Base-by-base conservation (phyloP, 23 red algal species). In the Gracilaria vermiculophylla region DNA sequence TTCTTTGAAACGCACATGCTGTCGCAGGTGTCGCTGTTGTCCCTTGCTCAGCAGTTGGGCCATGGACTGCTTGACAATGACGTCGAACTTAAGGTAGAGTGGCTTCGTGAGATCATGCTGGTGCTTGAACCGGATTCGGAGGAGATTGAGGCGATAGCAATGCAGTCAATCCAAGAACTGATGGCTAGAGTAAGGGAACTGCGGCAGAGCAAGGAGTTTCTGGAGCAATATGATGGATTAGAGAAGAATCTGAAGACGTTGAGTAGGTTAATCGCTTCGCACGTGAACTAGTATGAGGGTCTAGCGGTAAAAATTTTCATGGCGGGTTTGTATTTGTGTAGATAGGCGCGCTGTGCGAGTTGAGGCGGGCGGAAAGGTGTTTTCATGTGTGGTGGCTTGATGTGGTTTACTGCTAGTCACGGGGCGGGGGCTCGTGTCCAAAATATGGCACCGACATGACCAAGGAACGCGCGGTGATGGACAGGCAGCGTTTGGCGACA, bases 211-310 rank as follows among this genome's bases (percentile, higher is more conserved):
- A 70, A 54, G 32, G 87, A 80, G 62, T 54, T 81, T 66, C 52
- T 88, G 69, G 69, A 48, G 16, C 69, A 88, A 41, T 66, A 78
- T 51, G 69, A 76, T 62, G 84, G 84, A 28, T 47, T 88, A 27
- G 84, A 88, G 54, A 88, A 78, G 84, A 88, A 76, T 17, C 64
- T 88, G 69, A 88, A 88, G 53, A 88, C 84, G 28, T 29, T 88
- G 53, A 66, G 69, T 69, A 73, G 72, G n/a, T 62, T 88, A 15
- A 64, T 88, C 54, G 54, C 84, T n/a, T 88, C 84, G 34, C 84
- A 88, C 20, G 44, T 78, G 0, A 65, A 76, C 35, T 56, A 77
- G 49, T 21, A n/a, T n/a, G n/a, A n/a, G n/a, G n/a, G n/a, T n/a
- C n/a, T n/a, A n/a, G n/a, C n/a, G n/a, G n/a, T 8, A 47, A 64